Evolutionary conservation across 1,139 yeast species (phyloP).

Genomic region (Kodamaea alishanica): DNA sequence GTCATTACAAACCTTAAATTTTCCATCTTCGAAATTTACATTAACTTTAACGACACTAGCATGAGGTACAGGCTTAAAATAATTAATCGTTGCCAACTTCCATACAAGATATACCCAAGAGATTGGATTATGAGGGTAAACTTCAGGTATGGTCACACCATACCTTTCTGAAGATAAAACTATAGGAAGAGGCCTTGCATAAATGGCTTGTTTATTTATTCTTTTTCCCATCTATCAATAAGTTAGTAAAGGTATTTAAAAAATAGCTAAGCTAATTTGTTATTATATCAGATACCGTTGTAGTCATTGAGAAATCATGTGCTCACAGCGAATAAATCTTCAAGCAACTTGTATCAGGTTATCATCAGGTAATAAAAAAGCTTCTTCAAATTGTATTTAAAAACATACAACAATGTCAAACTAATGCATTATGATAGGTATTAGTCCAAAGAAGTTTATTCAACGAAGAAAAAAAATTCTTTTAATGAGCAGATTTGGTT

Average conservation of each 20-base stretch:
- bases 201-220: slow-evolving; percentile 22
- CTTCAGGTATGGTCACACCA: slow-evolving; percentile 40
- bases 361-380: slow-evolving; percentile 38
- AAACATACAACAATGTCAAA: background rate
- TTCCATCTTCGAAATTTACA: slow-evolving; percentile 29
- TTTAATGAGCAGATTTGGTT: background rate
- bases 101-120: slow-evolving; percentile 52
- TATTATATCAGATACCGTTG: slow-evolving; percentile 96
- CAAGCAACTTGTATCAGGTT: slow-evolving; percentile 44
- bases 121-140: slow-evolving; percentile 55
- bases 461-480: background rate
- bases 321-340: slow-evolving; percentile 64
- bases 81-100: slow-evolving; percentile 25
- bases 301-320: slow-evolving; percentile 90
- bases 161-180: slow-evolving; percentile 32
- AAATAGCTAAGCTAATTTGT: background rate
- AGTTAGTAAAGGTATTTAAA: slow-evolving; percentile 13
- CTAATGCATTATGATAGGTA: background rate
- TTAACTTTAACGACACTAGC: slow-evolving; percentile 16
- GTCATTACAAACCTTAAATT: slow-evolving; percentile 44
- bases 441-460: background rate
- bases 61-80: slow-evolving; percentile 27
- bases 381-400: slow-evolving; percentile 3
- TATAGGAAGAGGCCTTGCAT: slow-evolving; percentile 49
- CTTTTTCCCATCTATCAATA: slow-evolving; percentile 22